Percentiles rank a stretch among this genome's conserved stretches.
Conservation (phyloP, 257 asterid genomes). For the Fraxinus americana region DNA sequence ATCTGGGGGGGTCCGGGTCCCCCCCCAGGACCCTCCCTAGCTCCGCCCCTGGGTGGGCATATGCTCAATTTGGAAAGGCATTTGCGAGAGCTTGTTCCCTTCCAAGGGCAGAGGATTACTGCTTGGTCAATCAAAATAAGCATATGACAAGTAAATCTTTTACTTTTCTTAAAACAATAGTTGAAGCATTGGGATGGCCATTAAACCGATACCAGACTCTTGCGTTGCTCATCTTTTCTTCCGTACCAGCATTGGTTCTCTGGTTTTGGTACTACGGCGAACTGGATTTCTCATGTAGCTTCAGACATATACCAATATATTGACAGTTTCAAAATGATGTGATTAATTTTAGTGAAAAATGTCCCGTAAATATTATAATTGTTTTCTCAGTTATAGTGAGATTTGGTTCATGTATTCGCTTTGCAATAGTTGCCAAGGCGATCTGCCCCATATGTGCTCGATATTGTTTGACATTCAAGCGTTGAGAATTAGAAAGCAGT, state of each 20-base stretch:
- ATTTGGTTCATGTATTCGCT: neutral
- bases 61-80: slow-evolving; percentile 95
- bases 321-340: slow-evolving; percentile 38
- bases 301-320: slow-evolving; percentile 45
- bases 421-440: neutral
- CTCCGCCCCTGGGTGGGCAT: slow-evolving; percentile 59
- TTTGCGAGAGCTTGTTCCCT: slow-evolving; percentile 34
- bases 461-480: too few relatives aligned
- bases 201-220: slow-evolving; percentile 84
- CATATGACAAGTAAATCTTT: slow-evolving; percentile 48
- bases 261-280: slow-evolving; percentile 72
- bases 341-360: slow-evolving; percentile 6
- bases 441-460: neutral
- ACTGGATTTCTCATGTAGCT: slow-evolving; percentile 59
- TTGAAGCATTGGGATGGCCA: slow-evolving; percentile 72
- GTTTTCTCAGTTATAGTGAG: neutral
- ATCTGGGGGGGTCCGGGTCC: too few relatives aligned
- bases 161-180: slow-evolving; percentile 62
- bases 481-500: too few relatives aligned
- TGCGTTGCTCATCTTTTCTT: slow-evolving; percentile 81
- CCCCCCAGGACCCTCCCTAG: too few relatives aligned
- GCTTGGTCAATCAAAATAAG: slow-evolving; percentile 84
- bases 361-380: slow-evolving; percentile 18
- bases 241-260: slow-evolving; percentile 88
- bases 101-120: slow-evolving; percentile 51